phyloP scores from a whole-genome alignment of 2,329 filamentous ascomycete genomes.

The Rhynchosporium secalis region DNA sequence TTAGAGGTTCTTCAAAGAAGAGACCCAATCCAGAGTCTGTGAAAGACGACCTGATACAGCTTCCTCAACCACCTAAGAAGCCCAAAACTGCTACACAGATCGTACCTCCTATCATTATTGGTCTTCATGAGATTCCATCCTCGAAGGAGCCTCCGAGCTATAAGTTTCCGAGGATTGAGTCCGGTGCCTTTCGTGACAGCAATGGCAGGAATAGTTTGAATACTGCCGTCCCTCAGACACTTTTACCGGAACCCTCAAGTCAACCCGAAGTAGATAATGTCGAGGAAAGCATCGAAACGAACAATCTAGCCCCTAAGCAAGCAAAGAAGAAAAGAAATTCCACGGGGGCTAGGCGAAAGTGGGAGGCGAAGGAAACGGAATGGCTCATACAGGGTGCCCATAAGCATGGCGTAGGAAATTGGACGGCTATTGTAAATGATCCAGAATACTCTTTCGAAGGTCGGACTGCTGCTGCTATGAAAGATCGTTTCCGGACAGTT shows the following conservation, averaged over 20 bases:
- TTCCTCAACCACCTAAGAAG: slow-evolving; percentile 65
- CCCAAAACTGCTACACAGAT: slow-evolving; percentile 55
- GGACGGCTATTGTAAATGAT: slow-evolving; percentile 65
- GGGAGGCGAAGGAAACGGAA: slow-evolving; percentile 66
- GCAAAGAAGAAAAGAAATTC: slow-evolving; percentile 43
- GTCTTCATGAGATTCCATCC: slow-evolving; percentile 46
- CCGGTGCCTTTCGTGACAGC: slow-evolving; percentile 48
- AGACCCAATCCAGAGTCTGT: slow-evolving; percentile 49
- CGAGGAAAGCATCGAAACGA: not conserved
- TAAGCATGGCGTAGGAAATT: slow-evolving; percentile 64
- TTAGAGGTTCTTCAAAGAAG: slow-evolving; percentile 50
- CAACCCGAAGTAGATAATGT: not conserved
- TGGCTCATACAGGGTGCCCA: slow-evolving; percentile 61
- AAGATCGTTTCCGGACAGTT: slow-evolving; percentile 66
- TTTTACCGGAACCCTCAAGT: slow-evolving; percentile 20
- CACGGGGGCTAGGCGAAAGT: slow-evolving; percentile 55
- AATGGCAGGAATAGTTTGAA: slow-evolving; percentile 44
- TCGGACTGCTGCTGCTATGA: slow-evolving; percentile 62
- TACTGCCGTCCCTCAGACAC: slow-evolving; percentile 29
- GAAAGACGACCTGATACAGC: slow-evolving; percentile 63
- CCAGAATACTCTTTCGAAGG: slow-evolving; percentile 52
- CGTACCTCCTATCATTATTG: slow-evolving; percentile 63
- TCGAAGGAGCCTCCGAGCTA: slow-evolving; percentile 40
- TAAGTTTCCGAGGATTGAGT: slow-evolving; percentile 5
- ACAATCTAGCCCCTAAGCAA: not conserved